Evolutionary conservation across 2,329 filamentous ascomycete species (phyloP), one percentile per base, ranked within the genome.

Genomic region (Colletotrichum endophyticum): DNA sequence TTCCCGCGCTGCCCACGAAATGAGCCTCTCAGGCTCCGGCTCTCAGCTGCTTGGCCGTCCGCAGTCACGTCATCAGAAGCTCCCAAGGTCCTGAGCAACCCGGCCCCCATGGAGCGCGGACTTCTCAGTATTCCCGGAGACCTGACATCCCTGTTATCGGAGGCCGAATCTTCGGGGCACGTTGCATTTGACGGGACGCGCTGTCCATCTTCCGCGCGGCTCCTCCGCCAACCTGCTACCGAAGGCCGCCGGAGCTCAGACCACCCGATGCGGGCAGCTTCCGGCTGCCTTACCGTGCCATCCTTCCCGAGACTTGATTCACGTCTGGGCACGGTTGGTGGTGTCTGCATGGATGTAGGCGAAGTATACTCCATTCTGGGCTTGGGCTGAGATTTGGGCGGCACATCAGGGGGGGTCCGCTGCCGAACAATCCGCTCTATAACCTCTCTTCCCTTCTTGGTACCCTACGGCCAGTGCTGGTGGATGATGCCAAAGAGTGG

Each of bases 401-500:
- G 73, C 28, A 9, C 13, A 25, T n/a, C n/a, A 15, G 53, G 44
- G 67, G 78, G 28, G 13, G 68, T 66, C 27, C 75, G 77, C 34
- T 70, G 69, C 36, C 72, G 66, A 15, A 79, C 70, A n/a, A 85
- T 82, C 59, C 79, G 83, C 56, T 83, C 81, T 79, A 89, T 86
- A 72, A 86, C 84, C 57, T 87, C 83, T 19, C 81, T 82, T 6
- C 89, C 89, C 8, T 86, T 87, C 15, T 84, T 80, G 5, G 82
- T 78, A 0, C 89, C 89, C 90, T 86, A 91, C 79, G 91, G 89
- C 90, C 86, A 92, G 79, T 91, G 59, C 8, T 66, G 61, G 62
- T 87, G 84, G 27, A 91, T 85, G 57, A 90, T 84, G 11, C 84
- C 82, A 27, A 87, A 83, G 3, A 92, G 77, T 6, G 86, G 84